Evolutionary conservation across 2,329 filamentous ascomycete species (phyloP), one percentile per base, ranked within the genome.

Genomic region (Hypoxylon sp.): DNA sequence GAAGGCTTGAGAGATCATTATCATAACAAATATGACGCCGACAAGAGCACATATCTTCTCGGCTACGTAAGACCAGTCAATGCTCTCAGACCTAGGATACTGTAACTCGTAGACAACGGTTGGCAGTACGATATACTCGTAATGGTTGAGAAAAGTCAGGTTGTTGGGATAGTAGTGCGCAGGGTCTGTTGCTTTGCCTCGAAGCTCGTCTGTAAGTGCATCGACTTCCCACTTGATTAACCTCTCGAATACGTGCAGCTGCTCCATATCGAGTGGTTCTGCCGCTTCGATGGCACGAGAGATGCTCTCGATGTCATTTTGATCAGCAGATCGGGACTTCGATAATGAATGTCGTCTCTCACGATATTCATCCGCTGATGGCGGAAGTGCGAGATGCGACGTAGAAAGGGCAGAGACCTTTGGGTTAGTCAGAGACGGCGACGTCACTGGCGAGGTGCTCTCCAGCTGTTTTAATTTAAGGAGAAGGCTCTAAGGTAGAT

Each of bases 91-190:
- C 47, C 91, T 86, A 1, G 92, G 92, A 74, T 94, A 94, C 74
- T 92, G 90, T 48, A 92, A 85, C 77, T 95, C 92, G 77, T 94
- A 95, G 13, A 94, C 91, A 3, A 94, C 81, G 0, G 92, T 94
- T 3, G 92, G 92, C 9, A 94, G 83, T 47, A 90, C 86, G 54
- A 92, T 90, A 84, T 91, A 95, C 76, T 93, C 91, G 75, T 89
- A 88, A 72, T 92, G 90, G 75, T 92, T 90, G 53, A 75, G 66
- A 10, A 89, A 72, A 0, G 87, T 92, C 39, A 94, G 82, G 74
- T 94, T 94, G 53, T 86, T 82, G 0, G 92, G 92, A 74, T 94
- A 94, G 19, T 78, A 84, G 66, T 81, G 85, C 73, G 71, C 79
- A 17, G 73, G 78, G 60, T 73, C 80, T 59, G 85, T 86, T 19